These are phyloP conservation scores for Mrakia gelida DNA, from an alignment of 768 basidiomycete genomes.

Conservation along the genomic window DNA sequence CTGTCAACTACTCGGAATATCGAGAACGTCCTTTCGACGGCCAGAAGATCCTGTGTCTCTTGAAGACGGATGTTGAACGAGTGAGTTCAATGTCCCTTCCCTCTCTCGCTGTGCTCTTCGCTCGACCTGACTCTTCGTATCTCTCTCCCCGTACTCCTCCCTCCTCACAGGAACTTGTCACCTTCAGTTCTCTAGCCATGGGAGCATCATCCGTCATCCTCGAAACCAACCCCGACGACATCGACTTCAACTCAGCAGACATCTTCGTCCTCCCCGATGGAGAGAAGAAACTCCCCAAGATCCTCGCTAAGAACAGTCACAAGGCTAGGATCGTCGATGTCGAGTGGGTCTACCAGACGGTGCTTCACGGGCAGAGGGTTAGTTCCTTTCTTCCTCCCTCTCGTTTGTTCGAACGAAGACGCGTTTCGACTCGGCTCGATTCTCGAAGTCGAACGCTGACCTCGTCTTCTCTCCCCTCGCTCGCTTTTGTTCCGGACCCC, in stretches of 20 bases:
- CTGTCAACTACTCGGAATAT: neutral
- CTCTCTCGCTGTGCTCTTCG: neutral
- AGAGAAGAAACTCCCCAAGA: neutral
- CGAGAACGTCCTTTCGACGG: neutral
- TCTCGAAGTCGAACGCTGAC: too few species aligned
- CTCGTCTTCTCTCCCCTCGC: neutral
- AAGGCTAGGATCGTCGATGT: neutral
- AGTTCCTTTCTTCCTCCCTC: neutral
- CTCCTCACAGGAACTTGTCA: neutral
- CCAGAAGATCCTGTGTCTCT: neutral
- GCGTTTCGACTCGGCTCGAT: too few species aligned
- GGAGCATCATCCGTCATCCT: neutral
- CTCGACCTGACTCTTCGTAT: neutral
- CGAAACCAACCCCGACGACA: neutral
- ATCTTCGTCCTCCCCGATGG: neutral
- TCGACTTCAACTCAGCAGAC: neutral
- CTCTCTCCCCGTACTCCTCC: neutral
- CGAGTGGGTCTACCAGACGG: neutral
- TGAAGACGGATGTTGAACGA: neutral
- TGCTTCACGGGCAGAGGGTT: neutral
- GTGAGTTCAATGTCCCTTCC: neutral
- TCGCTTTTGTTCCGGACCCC: neutral
- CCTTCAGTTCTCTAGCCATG: neutral
- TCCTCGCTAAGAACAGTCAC: neutral
- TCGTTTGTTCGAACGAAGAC: neutral